A percentile compares a stretch with the other conserved stretches of the same genome.
Conservation (phyloP, 2,329 filamentous ascomycete genomes). For the Mycocentrospora acerina region DNA sequence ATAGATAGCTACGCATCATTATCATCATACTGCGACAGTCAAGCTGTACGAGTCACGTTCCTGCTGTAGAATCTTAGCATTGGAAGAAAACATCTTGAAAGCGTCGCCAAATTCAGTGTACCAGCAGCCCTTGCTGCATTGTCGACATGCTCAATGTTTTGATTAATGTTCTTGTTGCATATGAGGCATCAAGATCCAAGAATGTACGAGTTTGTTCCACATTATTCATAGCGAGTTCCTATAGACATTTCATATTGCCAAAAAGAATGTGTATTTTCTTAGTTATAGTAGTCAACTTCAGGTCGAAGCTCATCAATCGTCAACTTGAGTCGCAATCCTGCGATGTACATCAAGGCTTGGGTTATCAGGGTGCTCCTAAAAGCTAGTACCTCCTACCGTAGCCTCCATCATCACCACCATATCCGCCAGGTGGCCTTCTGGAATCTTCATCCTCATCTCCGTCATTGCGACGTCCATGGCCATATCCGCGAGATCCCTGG, state of each 20-base stretch:
- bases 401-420: slow-evolving; percentile 17
- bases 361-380: slow-evolving; percentile 6
- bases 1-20: slow-evolving; percentile 12
- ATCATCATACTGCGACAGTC: too few species aligned
- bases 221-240: too few species aligned
- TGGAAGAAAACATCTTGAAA: too few species aligned
- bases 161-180: too few species aligned
- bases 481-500: slow-evolving; percentile 9
- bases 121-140: too few species aligned
- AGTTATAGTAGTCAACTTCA: background rate
- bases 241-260: too few species aligned
- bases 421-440: slow-evolving; percentile 14
- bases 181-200: too few species aligned
- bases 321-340: background rate
- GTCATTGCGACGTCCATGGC: slow-evolving; percentile 8
- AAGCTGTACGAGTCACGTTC: too few species aligned
- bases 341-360: background rate
- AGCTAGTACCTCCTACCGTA: slow-evolving; percentile 10
- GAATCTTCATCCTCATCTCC: slow-evolving; percentile 11
- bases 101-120: too few species aligned
- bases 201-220: too few species aligned
- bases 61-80: too few species aligned
- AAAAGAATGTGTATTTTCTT: slow-evolving; percentile 1
- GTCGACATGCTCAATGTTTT: too few species aligned
- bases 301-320: slow-evolving; percentile 3